Base-by-base conservation (phyloP, 2,329 filamentous ascomycete species). In the Cytospora piceicola region DNA sequence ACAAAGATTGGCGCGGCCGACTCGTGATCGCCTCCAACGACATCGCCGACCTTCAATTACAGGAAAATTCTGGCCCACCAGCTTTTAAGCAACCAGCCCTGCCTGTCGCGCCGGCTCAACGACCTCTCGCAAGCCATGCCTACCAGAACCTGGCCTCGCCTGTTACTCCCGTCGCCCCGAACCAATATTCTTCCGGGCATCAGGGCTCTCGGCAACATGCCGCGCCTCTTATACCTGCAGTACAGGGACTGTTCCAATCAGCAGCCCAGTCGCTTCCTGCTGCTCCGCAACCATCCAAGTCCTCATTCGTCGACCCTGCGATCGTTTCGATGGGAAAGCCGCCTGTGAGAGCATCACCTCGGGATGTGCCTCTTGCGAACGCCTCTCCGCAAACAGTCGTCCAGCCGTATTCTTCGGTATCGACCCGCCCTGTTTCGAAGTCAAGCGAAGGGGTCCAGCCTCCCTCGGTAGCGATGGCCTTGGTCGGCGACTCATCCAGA, bases 221-320 rank as follows among this genome's bases (percentile, higher is more conserved):
- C 27, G 58, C 62, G 27, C 30, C 65, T n/a, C 32, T 53, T 60
- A 46, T 55, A 39, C 30, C 61, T 29, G 61, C 53, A n/a, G n/a
- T 24, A 69, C 73, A 65, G 70, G 74, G 27, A 61, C 70, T 32
- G 64, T 69, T 27, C 58, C 63, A 71, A 71, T 69, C 63, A 57
- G 52, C 72, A 64, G 61, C 70, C 52, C 65, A 73, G 17, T 69
- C 75, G 20, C 61, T 69, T 6, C 64, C 75, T 24, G 20, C 52
- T 27, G 65, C 73, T 22, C 54, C 62, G 60, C 75, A 72, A 46
- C 70, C 72, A 54, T 66, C 71, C 61, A 75, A 79, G 69, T 71
- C 79, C 34, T 72, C 81, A 0, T 93, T 95, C 72, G 83, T 89
- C n/a, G 92, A 96, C 72, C 92, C 92, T 14, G 92, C 92, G 4